Evolutionary conservation across 768 basidiomycete species (phyloP).

Genomic region (Suillus weaverae): DNA sequence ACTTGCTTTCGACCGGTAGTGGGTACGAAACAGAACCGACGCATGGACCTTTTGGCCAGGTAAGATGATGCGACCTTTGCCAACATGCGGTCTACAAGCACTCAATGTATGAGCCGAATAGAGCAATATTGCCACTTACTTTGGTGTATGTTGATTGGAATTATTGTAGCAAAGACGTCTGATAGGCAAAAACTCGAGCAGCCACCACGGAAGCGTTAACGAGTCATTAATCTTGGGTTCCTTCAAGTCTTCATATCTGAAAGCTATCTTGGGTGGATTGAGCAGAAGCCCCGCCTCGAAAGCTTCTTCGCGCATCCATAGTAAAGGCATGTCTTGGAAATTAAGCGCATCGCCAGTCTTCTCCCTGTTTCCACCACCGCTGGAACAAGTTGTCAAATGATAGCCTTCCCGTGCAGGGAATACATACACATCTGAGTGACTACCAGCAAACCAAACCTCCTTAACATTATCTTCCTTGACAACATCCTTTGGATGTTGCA

Average conservation of each 20-base stretch:
- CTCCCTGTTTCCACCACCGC: slow-evolving; percentile 31
- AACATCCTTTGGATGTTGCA: slow-evolving; percentile 13
- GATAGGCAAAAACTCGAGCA: slow-evolving; percentile 24
- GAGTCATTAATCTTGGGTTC: slow-evolving; percentile 20
- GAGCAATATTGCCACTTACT: slow-evolving; percentile 11
- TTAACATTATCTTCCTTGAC: slow-evolving; percentile 21
- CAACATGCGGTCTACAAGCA: slow-evolving; percentile 25
- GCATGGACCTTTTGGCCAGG: slow-evolving; percentile 34
- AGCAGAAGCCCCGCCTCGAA: slow-evolving; percentile 25
- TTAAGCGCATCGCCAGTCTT: slow-evolving; percentile 16
- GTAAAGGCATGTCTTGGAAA: slow-evolving; percentile 27
- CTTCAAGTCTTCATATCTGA: slow-evolving; percentile 30
- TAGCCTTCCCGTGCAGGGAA: background rate
- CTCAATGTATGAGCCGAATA: slow-evolving; percentile 8
- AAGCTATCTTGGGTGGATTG: slow-evolving; percentile 24
- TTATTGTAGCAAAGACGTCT: slow-evolving; percentile 29
- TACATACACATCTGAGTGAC: slow-evolving; percentile 41
- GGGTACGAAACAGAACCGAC: slow-evolving; percentile 30
- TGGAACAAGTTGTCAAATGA: slow-evolving; percentile 13
- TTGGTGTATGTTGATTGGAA: slow-evolving; percentile 20
- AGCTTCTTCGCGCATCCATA: slow-evolving; percentile 35
- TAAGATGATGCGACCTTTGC: slow-evolving; percentile 25
- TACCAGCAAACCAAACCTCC: slow-evolving; percentile 46
- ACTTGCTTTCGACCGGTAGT: slow-evolving; percentile 27
- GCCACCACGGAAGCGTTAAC: slow-evolving; percentile 22